A percentile compares a stretch with the other conserved stretches of the same genome.
phyloP scores from a whole-genome alignment of 306 rosid genomes.

The Clitoria ternatea region DNA sequence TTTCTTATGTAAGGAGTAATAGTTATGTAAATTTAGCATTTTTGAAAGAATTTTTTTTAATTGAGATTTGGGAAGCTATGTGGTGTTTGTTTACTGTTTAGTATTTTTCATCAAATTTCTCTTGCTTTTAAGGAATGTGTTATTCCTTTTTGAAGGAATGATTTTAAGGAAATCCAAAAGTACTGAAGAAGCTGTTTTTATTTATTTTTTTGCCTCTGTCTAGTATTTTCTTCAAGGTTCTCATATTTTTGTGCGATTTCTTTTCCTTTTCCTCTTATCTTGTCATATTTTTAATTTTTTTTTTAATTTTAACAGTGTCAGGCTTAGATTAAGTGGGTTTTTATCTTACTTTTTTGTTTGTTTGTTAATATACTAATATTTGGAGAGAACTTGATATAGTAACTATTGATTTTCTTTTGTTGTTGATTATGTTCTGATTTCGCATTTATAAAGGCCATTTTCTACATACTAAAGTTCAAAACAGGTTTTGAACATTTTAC shows the following conservation, averaged over 20 bases:
- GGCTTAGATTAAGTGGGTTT: slow-evolving; percentile 13
- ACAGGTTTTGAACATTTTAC: slow-evolving; percentile 3
- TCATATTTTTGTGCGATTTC: not conserved
- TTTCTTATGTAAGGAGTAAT: slow-evolving; percentile 5
- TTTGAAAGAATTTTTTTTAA: not conserved
- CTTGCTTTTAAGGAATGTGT: too few species aligned
- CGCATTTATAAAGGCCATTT: not conserved
- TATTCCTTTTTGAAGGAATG: too few species aligned
- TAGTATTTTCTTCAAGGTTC: not conserved
- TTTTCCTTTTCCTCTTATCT: not conserved
- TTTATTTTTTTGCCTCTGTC: too few species aligned
- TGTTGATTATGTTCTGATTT: not conserved
- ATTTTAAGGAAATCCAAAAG: too few species aligned
- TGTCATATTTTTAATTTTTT: not conserved
- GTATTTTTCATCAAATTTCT: too few species aligned
- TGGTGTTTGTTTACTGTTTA: too few species aligned
- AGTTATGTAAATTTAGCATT: not conserved
- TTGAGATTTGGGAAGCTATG: not conserved
- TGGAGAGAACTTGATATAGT: not conserved
- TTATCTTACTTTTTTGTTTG: too few species aligned
- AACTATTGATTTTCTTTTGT: not conserved
- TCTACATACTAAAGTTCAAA: slow-evolving; percentile 16
- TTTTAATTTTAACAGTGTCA: not conserved
- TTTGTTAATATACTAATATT: too few species aligned
- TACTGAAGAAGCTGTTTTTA: too few species aligned